These are phyloP conservation scores for Grigorovia transvaalensis DNA, from an alignment of 805 yeast species.

Conservation along the genomic window DNA sequence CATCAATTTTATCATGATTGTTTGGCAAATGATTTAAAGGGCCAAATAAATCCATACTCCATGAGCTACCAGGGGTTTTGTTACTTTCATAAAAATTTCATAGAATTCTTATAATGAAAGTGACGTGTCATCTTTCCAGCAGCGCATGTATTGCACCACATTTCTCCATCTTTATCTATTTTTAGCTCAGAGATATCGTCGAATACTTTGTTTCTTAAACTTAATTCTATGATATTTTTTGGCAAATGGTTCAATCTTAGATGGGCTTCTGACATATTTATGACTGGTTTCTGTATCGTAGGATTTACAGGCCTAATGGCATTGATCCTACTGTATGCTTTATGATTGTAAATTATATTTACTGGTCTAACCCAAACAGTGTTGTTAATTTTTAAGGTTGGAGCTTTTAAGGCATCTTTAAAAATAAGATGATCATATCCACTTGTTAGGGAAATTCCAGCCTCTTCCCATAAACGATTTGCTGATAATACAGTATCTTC, in stretches of 20 bases:
- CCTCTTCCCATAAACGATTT: constrained; percentile 1
- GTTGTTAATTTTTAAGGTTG: neutral
- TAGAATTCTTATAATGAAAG: constrained; percentile 3
- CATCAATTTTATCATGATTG: neutral
- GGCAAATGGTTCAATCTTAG: neutral
- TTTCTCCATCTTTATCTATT: neutral
- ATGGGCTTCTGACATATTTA: neutral
- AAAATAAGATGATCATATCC: constrained; percentile 1
- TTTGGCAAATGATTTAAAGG: neutral
- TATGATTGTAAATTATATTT: neutral
- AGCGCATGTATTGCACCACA: constrained; percentile 1
- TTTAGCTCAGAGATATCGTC: neutral
- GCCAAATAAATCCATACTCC: constrained; percentile 5
- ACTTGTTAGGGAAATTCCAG: neutral
- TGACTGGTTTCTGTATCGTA: neutral
- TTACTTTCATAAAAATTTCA: constrained; percentile 3
- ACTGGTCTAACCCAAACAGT: neutral
- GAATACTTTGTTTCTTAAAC: neutral
- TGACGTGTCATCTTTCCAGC: constrained; percentile 1
- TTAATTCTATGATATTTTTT: neutral
- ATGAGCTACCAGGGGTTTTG: constrained; percentile 2
- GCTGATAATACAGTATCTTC: constrained; percentile 3
- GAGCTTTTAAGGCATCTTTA: neutral
- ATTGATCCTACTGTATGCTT: neutral
- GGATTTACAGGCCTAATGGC: neutral